phyloP scores from a whole-genome alignment of 768 basidiomycete genomes.

The Boletus sp. region DNA sequence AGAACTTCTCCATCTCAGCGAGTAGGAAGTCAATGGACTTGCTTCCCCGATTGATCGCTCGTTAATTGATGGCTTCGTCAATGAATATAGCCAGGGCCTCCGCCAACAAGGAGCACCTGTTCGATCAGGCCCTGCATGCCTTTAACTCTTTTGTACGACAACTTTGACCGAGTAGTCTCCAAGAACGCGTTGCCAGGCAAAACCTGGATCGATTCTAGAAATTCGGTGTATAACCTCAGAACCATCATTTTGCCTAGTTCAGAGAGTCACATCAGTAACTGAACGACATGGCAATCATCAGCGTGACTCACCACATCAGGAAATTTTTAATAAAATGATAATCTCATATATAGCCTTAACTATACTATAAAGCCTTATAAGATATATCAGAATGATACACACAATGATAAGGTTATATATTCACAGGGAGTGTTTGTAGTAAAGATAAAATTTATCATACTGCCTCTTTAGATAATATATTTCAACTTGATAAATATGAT shows the following conservation, averaged over 20 bases:
- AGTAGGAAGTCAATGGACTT: conserved; percentile 68
- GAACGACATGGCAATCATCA: not conserved
- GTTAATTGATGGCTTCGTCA: conserved; percentile 70
- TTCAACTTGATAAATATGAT: too few relatives aligned
- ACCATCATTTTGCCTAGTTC: conserved; percentile 11
- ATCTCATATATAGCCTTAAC: too few relatives aligned
- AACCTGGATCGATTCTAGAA: too few relatives aligned
- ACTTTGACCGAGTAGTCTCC: conserved; percentile 61
- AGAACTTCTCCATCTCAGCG: conserved; percentile 75
- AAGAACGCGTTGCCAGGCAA: conserved; percentile 52
- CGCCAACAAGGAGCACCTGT: conserved; percentile 46
- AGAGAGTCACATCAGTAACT: not conserved
- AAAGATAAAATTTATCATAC: too few relatives aligned
- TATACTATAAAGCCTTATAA: too few relatives aligned
- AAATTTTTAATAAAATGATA: too few relatives aligned
- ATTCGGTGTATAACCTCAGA: conserved; percentile 60
- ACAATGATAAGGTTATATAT: too few relatives aligned
- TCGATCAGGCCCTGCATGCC: conserved; percentile 35
- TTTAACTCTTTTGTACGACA: conserved; percentile 55
- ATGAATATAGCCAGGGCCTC: conserved; percentile 67
- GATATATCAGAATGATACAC: too few relatives aligned
- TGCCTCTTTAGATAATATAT: too few relatives aligned
- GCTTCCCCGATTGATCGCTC: conserved; percentile 43
- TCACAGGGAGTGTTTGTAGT: too few relatives aligned
- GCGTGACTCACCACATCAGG: too few relatives aligned